Base-by-base conservation (phyloP, 371 early-diverging fungal genomes). In the Lichtheimia ornata region DNA sequence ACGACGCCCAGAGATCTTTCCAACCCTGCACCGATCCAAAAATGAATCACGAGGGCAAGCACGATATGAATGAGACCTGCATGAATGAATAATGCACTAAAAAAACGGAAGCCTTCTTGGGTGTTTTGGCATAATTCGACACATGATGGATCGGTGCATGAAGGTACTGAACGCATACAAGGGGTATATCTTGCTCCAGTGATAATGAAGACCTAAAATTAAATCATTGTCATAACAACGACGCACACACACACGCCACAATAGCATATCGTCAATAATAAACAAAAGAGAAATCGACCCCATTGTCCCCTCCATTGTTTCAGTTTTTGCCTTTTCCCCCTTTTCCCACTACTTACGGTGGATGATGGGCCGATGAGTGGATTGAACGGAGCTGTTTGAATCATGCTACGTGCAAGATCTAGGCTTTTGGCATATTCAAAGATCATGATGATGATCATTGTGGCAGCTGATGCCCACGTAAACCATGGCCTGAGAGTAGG, bases 11-110 rank as follows among this genome's bases (percentile, higher is more conserved):
- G 84, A 20, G 84, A 85, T 40, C 69, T 64, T 67, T 94, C 94
- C 64, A 94, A 62, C 45, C 82, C 70, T 7, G 73, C 76, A 12
- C 89, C 90, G 4, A 85, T 69, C 28, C 71, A 66, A 45, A 88
- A 56, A 54, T 91, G 92, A 35, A 87, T 79, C 11, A 72, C 20
- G 50, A 90, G 15, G 70, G 92, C 91, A 61, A 91, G 66, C 3
- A 82, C 5, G 22, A 90, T 61, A 65, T 92, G 93, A 0, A 91
- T 28, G 1, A 91, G 50, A 12, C 93, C 94, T 42, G 84, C 91
- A 69, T 92, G 94, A 58, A 94, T 72, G 59, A 91, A 89, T 28
- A 92, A 79, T 18, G 92, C 83, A 15, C 81, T 70, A 42, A 93
- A 74, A 61, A 93, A 89, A 11, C 93, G 76, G 66, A 71, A 92